Conservation (phyloP, 306 rosid genomes). For the Citrullus mucosospermus region DNA sequence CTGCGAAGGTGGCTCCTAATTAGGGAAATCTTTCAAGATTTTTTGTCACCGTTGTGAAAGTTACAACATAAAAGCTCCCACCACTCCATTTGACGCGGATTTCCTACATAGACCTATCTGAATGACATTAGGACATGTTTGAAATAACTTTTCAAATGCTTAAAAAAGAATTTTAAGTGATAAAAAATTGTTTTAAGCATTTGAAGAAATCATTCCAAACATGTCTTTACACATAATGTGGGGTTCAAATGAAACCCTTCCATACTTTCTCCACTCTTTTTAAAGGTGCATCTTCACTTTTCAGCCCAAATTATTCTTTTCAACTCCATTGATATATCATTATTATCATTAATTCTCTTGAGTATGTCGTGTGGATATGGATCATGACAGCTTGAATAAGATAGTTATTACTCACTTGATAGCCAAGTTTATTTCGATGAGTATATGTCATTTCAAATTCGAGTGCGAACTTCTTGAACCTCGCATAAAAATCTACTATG, state of each 20-base stretch:
- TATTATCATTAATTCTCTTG: background rate
- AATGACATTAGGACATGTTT: background rate
- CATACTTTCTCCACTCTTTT: background rate
- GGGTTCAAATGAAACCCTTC: background rate
- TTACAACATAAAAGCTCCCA: constrained; percentile 8
- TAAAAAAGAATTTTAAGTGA: background rate
- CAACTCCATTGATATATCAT: background rate
- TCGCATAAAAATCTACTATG: background rate
- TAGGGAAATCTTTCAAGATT: constrained; percentile 11
- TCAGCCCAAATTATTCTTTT: background rate
- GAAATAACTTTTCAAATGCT: background rate
- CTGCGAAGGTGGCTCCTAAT: constrained; percentile 3
- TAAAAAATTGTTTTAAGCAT: background rate
- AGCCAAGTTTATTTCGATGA: background rate
- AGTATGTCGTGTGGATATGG: background rate
- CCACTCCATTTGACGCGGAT: constrained; percentile 6
- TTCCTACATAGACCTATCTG: background rate
- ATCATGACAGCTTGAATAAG: background rate
- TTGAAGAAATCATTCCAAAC: too few relatives aligned
- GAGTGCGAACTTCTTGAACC: background rate
- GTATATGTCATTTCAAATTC: background rate
- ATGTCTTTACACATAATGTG: background rate
- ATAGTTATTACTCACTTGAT: background rate
- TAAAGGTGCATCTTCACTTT: background rate
- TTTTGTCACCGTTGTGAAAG: constrained; percentile 13